These are phyloP conservation scores for Claviceps quebecensis DNA, from an alignment of 2,329 filamentous ascomycete genomes.

Conservation along the genomic window DNA sequence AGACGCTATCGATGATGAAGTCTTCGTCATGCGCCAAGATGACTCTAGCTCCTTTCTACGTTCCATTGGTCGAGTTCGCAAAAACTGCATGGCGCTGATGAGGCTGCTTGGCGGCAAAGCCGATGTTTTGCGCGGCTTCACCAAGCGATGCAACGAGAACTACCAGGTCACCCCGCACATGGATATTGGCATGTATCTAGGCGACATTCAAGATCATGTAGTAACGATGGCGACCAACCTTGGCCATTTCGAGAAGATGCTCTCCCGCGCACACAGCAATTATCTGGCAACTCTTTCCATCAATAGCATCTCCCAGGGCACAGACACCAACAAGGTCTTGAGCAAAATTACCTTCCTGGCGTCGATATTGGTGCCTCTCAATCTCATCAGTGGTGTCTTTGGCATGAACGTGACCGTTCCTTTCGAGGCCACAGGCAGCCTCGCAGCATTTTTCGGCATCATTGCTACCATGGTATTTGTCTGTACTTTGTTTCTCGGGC, in stretches of 20 bases:
- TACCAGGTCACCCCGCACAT: conserved; percentile 90
- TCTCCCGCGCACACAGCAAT: conserved; percentile 86
- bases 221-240: conserved; percentile 98
- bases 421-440: conserved; percentile 36
- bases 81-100: conserved; percentile 88
- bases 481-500: conserved; percentile 29
- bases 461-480: conserved; percentile 39
- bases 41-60: conserved; percentile 80
- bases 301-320: conserved; percentile 79
- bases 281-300: conserved; percentile 91
- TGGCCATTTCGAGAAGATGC: conserved; percentile 93
- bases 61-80: conserved; percentile 78
- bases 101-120: conserved; percentile 91
- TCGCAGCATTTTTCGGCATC: conserved; percentile 41
- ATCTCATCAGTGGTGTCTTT: conserved; percentile 75
- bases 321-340: conserved; percentile 73
- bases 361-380: conserved; percentile 90
- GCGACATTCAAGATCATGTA: conserved; percentile 97
- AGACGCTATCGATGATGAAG: conserved; percentile 86
- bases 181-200: conserved; percentile 91
- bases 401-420: conserved; percentile 79
- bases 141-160: conserved; percentile 96
- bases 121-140: conserved; percentile 95
- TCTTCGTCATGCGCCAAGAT: conserved; percentile 81
- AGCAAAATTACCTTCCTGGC: conserved; percentile 92